These are phyloP conservation scores for Sugiyamaella novakii DNA, from an alignment of 1,139 yeast genomes.

Conservation along the genomic window DNA sequence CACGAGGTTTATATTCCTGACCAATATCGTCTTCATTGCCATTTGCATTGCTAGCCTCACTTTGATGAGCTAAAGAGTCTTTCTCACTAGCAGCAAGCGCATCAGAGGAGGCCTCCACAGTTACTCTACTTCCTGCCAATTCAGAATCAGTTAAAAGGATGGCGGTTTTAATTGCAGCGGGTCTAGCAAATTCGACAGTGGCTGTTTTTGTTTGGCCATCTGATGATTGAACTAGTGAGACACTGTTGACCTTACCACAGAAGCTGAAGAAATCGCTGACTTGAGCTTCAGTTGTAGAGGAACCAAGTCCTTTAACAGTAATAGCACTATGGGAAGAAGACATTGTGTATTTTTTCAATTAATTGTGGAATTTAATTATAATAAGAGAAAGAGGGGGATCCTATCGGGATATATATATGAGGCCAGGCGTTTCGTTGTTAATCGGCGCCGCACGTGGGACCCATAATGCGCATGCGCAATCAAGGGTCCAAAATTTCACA, in stretches of 20 bases:
- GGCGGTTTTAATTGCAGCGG: conserved; percentile 74
- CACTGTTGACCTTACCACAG: conserved; percentile 66
- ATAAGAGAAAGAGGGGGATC: not conserved
- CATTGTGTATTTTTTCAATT: conserved; percentile 3
- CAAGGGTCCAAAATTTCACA: conserved; percentile 9
- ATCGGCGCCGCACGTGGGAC: conserved; percentile 14
- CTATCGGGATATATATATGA: not conserved
- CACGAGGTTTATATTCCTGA: conserved; percentile 79
- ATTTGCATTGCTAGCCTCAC: conserved; percentile 20
- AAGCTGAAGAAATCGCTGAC: conserved; percentile 71
- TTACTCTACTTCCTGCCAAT: conserved; percentile 58
- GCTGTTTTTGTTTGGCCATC: conserved; percentile 45
- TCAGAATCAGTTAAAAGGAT: conserved; percentile 72
- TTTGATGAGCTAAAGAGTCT: conserved; percentile 39
- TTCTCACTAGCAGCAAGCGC: conserved; percentile 35
- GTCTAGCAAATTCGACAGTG: conserved; percentile 56
- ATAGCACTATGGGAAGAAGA: conserved; percentile 19
- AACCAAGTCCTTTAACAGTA: conserved; percentile 63
- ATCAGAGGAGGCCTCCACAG: conserved; percentile 49
- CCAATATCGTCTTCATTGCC: conserved; percentile 50
- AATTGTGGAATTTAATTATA: not conserved
- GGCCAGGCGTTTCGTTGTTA: conserved; percentile 13
- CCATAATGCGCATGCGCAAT: conserved; percentile 1
- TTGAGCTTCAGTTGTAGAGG: conserved; percentile 55
- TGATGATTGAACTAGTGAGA: conserved; percentile 40